Percentiles rank a stretch among this genome's conserved stretches.
Conservation (phyloP, 1,284 basidiomycete species). For the Cryptococcus sp. region DNA sequence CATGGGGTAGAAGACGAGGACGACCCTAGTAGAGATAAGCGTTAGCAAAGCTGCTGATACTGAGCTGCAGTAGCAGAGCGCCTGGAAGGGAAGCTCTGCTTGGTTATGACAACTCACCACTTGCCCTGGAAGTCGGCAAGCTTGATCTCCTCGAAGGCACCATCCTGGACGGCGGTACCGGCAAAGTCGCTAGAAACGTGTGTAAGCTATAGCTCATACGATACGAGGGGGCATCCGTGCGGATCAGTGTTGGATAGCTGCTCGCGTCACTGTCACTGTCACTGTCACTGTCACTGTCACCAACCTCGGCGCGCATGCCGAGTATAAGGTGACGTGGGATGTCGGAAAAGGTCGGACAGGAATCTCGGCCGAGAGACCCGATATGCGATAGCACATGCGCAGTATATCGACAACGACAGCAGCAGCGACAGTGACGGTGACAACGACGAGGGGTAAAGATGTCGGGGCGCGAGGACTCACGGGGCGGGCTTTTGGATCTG, state of each 20-base stretch:
- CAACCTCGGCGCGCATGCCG: not conserved
- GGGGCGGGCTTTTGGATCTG: conserved; percentile 51
- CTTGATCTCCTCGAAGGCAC: conserved; percentile 72
- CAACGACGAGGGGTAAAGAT: too few species aligned
- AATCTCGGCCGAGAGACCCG: not conserved
- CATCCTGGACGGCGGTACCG: conserved; percentile 71
- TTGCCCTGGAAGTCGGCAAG: conserved; percentile 72
- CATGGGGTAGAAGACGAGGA: conserved; percentile 79
- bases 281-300: not conserved
- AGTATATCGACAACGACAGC: too few species aligned
- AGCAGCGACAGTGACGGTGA: too few species aligned
- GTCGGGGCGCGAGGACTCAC: conserved; percentile 27
- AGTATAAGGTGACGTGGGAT: not conserved
- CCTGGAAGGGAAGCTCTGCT: too few species aligned
- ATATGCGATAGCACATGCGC: not conserved
- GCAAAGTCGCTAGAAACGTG: conserved; percentile 58
- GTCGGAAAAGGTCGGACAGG: too few species aligned
- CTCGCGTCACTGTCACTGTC: not conserved
- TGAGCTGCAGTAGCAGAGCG: too few species aligned
- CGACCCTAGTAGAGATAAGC: conserved; percentile 58
- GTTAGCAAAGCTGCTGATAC: too few species aligned
- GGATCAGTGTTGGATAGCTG: not conserved
- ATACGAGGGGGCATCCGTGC: not conserved
- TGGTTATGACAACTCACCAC: conserved; percentile 60
- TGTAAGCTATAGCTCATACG: conserved; percentile 2